phyloP scores from a whole-genome alignment of 805 yeast species.

The Komagataella kurtzmanii region DNA sequence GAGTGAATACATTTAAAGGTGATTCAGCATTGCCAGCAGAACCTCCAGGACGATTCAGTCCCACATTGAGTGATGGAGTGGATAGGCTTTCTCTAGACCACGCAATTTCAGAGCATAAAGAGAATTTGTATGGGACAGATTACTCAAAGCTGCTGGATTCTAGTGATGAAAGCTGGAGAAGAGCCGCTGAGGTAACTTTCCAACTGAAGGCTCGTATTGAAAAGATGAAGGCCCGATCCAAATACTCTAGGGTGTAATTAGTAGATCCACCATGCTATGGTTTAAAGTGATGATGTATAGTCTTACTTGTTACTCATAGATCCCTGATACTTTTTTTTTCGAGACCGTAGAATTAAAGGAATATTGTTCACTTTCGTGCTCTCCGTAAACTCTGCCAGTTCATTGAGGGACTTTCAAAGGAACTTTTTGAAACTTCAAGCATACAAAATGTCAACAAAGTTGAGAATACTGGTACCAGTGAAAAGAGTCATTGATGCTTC shows the following conservation, averaged over 20 bases:
- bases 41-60: not conserved
- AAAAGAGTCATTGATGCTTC: constrained; percentile 93
- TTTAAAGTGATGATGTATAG: not conserved
- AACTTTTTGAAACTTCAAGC: not conserved
- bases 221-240: constrained; percentile 55
- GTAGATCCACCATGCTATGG: not conserved
- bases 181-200: constrained; percentile 82
- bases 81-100: constrained; percentile 19
- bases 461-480: constrained; percentile 80
- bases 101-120: constrained; percentile 9
- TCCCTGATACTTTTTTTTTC: not conserved
- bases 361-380: not conserved
- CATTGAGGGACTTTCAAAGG: not conserved
- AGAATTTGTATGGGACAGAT: constrained; percentile 9
- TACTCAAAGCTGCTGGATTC: constrained; percentile 21
- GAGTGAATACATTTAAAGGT: constrained; percentile 17
- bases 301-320: not conserved
- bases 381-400: not conserved
- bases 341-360: not conserved
- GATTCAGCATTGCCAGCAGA: constrained; percentile 2
- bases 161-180: constrained; percentile 66
- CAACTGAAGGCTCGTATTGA: constrained; percentile 80
- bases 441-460: constrained; percentile 26
- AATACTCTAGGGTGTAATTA: not conserved
- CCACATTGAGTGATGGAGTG: constrained; percentile 17